Percentiles rank a stretch among this genome's conserved stretches.
Conservation (phyloP, 306 rosid genomes). For the Urtica urens region DNA sequence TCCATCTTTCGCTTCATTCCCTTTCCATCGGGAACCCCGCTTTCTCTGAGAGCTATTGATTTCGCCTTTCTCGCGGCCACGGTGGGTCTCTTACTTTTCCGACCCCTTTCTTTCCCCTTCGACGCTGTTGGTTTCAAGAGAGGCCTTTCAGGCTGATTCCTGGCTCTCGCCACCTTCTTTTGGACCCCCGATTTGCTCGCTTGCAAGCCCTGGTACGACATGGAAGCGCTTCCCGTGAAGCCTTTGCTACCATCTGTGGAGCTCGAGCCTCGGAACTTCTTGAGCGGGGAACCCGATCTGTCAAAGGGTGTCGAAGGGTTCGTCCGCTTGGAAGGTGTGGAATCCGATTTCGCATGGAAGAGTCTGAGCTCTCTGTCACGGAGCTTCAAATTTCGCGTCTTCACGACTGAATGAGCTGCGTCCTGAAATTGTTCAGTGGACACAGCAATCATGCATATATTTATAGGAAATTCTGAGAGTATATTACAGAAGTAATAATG, state of each 20-base stretch:
- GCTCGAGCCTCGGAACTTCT: constrained; percentile 23
- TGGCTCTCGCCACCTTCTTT: constrained; percentile 30
- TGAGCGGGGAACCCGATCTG: constrained; percentile 31
- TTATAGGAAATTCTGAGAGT: too few relatives aligned
- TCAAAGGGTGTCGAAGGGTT: constrained; percentile 21
- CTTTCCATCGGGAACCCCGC: constrained; percentile 34
- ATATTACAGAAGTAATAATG: too few relatives aligned
- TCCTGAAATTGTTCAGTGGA: too few relatives aligned
- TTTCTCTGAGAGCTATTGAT: constrained; percentile 18
- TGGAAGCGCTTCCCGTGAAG: constrained; percentile 15
- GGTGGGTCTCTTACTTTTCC: constrained; percentile 57
- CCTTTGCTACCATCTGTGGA: constrained; percentile 24
- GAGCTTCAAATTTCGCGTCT: constrained; percentile 54
- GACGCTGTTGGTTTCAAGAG: constrained; percentile 9
- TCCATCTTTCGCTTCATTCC: constrained; percentile 75
- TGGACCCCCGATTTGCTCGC: constrained; percentile 54
- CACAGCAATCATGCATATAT: too few relatives aligned
- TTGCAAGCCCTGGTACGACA: constrained; percentile 72
- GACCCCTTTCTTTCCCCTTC: constrained; percentile 29
- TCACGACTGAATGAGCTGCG: constrained; percentile 49
- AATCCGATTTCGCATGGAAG: constrained; percentile 38
- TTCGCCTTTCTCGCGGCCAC: constrained; percentile 73
- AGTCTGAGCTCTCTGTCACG: constrained; percentile 64
- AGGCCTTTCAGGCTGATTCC: too few relatives aligned
- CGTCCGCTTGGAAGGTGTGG: constrained; percentile 44